phyloP scores from a whole-genome alignment of 164 flowering plant genomes.

The Annona cherimola region DNA sequence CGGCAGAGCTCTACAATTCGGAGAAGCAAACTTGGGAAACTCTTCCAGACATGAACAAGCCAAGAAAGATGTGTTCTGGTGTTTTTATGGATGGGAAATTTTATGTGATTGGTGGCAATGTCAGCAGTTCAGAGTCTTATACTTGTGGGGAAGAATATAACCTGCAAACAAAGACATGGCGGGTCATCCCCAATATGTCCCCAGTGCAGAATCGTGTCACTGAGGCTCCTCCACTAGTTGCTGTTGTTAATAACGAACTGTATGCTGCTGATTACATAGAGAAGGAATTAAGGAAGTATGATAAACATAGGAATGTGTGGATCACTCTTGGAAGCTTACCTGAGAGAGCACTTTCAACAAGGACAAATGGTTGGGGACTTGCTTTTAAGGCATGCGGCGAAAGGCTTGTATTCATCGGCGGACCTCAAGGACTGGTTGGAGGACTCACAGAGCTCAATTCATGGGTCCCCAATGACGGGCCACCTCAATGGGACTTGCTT shows the following conservation, averaged over 20 bases:
- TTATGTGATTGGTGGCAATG: conserved; percentile 86
- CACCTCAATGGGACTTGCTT: conserved; percentile 75
- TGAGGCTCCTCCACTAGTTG: conserved; percentile 83
- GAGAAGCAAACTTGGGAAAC: conserved; percentile 56
- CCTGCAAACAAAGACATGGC: conserved; percentile 67
- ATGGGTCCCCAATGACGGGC: conserved; percentile 81
- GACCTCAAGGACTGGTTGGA: conserved; percentile 53
- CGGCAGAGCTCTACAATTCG: conserved; percentile 83
- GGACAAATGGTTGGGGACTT: conserved; percentile 80
- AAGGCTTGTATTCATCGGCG: conserved; percentile 78
- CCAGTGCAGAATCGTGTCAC: conserved; percentile 48
- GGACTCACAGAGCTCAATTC: conserved; percentile 74
- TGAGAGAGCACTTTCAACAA: conserved; percentile 65
- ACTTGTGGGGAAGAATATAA: conserved; percentile 85
- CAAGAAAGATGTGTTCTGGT: conserved; percentile 92
- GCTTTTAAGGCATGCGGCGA: conserved; percentile 94
- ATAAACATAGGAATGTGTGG: conserved; percentile 52
- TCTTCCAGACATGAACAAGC: conserved; percentile 71
- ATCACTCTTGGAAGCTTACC: conserved; percentile 74
- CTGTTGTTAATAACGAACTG: conserved; percentile 76
- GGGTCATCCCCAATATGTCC: conserved; percentile 73
- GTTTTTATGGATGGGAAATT: conserved; percentile 89
- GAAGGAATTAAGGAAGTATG: conserved; percentile 69
- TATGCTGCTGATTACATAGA: conserved; percentile 90
- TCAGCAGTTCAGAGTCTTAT: conserved; percentile 37